These are phyloP conservation scores for Cladochytrium tenue DNA, from an alignment of 371 early-diverging fungal species.

Conservation along the genomic window DNA sequence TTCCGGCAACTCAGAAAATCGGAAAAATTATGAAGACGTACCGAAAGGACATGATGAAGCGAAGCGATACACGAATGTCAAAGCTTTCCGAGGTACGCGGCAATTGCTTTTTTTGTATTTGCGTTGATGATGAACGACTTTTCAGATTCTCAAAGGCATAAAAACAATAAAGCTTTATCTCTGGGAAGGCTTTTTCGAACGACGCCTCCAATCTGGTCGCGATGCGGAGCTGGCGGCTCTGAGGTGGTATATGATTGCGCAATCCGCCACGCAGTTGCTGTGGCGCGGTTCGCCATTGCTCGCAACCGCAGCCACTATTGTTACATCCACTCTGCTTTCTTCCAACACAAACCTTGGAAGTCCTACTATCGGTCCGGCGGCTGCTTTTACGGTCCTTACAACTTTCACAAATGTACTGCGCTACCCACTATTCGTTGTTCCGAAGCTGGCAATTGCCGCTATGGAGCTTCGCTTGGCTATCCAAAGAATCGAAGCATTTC, in stretches of 20 bases:
- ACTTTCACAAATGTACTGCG: constrained; percentile 28
- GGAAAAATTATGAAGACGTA: constrained; percentile 19
- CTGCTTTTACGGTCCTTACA: constrained; percentile 28
- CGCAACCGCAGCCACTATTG: constrained; percentile 18
- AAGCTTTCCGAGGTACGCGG: constrained; percentile 16
- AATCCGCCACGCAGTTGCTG: constrained; percentile 18
- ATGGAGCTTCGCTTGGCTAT: constrained; percentile 23
- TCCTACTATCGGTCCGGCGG: constrained; percentile 16
- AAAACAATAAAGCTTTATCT: constrained; percentile 34
- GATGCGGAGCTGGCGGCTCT: constrained; percentile 9
- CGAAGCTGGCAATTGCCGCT: constrained; percentile 20
- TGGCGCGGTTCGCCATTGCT: constrained; percentile 24
- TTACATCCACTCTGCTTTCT: constrained; percentile 1
- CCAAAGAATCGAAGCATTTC: constrained; percentile 16
- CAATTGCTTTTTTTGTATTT: neutral
- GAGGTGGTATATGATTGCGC: constrained; percentile 9
- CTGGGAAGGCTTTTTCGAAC: constrained; percentile 19
- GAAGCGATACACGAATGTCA: constrained; percentile 16
- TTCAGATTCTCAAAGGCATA: constrained; percentile 40
- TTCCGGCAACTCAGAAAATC: constrained; percentile 19
- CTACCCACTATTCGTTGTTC: constrained; percentile 28
- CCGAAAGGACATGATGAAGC: constrained; percentile 15
- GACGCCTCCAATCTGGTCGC: neutral
- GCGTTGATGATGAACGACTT: neutral
- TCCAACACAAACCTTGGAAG: neutral